Percentiles rank a stretch among this genome's conserved stretches.
Conservation (phyloP, 305 asterid species). For the Solanum chacoense region DNA sequence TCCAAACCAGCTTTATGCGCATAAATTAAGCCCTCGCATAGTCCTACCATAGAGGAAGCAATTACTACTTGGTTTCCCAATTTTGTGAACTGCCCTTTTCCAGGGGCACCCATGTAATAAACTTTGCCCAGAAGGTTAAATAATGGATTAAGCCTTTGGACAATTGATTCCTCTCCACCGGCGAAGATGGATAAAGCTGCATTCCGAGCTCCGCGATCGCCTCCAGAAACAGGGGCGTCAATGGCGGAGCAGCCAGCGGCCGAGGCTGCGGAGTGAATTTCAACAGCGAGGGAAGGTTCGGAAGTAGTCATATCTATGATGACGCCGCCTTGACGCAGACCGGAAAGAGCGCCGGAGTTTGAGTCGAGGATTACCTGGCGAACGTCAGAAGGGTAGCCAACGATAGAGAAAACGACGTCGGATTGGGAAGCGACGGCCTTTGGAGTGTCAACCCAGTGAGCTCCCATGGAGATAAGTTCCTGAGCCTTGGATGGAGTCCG, state of each 20-base stretch:
- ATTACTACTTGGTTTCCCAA: slow-evolving; percentile 78
- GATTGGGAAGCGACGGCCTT: slow-evolving; percentile 64
- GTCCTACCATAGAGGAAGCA: slow-evolving; percentile 83
- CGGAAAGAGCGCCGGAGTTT: slow-evolving; percentile 59
- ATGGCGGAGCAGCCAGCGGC: slow-evolving; percentile 53
- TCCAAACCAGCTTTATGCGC: slow-evolving; percentile 85
- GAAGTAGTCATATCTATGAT: slow-evolving; percentile 89
- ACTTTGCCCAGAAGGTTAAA: slow-evolving; percentile 53
- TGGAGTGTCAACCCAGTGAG: slow-evolving; percentile 76
- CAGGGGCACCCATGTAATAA: slow-evolving; percentile 81
- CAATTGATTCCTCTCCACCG: slow-evolving; percentile 67
- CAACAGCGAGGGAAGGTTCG: slow-evolving; percentile 78
- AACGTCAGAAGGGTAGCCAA: slow-evolving; percentile 93
- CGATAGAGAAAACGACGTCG: slow-evolving; percentile 85
- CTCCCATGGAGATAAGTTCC: slow-evolving; percentile 66
- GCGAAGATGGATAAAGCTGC: slow-evolving; percentile 80
- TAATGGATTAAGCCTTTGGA: slow-evolving; percentile 40
- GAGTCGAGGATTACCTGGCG: slow-evolving; percentile 86
- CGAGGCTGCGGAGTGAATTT: slow-evolving; percentile 59
- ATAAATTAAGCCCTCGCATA: slow-evolving; percentile 73
- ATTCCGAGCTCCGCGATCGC: slow-evolving; percentile 81
- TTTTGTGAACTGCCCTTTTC: slow-evolving; percentile 89
- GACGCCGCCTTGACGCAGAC: slow-evolving; percentile 59
- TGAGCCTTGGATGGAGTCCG: slow-evolving; percentile 84
- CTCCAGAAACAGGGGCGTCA: slow-evolving; percentile 95